A percentile compares a stretch with the other conserved stretches of the same genome.
Conservation (phyloP, 1,284 basidiomycete species). For the Bjerkandera adusta region DNA sequence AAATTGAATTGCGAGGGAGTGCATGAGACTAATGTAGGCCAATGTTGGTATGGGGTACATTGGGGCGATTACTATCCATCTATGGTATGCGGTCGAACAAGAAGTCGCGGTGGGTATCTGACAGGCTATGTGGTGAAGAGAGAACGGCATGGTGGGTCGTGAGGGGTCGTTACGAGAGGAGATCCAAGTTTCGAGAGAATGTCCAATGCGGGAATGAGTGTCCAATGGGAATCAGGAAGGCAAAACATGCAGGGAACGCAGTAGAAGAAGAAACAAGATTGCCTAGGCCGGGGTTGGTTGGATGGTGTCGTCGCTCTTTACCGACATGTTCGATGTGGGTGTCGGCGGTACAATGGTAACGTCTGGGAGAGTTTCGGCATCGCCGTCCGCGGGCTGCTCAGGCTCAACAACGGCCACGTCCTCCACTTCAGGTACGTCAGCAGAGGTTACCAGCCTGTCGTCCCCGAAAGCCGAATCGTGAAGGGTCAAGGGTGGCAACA, state of each 20-base stretch:
- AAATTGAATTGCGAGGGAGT: background rate
- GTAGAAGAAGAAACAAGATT: background rate
- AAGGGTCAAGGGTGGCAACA: conserved; percentile 15
- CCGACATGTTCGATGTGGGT: conserved; percentile 24
- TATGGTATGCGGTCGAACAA: conserved; percentile 3
- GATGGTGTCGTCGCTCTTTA: too few species aligned
- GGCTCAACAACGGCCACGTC: conserved; percentile 12
- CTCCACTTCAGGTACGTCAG: conserved; percentile 14
- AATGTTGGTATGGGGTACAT: background rate
- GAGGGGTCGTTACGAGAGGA: conserved; percentile 14
- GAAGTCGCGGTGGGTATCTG: background rate
- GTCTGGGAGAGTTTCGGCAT: conserved; percentile 19
- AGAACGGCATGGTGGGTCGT: conserved; percentile 11
- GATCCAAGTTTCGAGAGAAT: background rate
- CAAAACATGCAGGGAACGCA: background rate
- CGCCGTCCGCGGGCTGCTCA: background rate
- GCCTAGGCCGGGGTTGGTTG: too few species aligned
- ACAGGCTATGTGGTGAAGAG: background rate
- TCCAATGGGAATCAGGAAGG: background rate
- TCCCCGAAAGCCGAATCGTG: conserved; percentile 12
- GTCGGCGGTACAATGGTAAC: conserved; percentile 30
- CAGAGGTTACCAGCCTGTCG: too few species aligned
- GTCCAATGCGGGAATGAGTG: background rate
- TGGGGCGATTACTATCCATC: background rate
- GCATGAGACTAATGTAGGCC: background rate